phyloP scores from a whole-genome alignment of 108 stramenopile genomes.

The Nannochloropsis salina region DNA sequence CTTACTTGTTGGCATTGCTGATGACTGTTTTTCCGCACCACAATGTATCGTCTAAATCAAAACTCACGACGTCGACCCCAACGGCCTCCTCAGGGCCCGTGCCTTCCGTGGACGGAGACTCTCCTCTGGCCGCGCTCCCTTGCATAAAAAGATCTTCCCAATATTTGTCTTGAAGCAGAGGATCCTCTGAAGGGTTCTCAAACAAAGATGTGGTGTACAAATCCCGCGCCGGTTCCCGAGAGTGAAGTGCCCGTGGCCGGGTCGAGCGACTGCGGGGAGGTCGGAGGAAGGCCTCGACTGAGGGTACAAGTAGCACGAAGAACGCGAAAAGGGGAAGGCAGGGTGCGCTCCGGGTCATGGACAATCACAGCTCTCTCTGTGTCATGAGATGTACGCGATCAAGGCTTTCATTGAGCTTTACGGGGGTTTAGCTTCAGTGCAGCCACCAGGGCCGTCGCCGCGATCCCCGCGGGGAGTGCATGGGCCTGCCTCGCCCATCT shows the following conservation, averaged over 20 bases:
- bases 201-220: not conserved
- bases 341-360: not conserved
- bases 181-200: not conserved
- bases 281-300: not conserved
- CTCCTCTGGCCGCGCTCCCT: not conserved
- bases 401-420: too few relatives aligned
- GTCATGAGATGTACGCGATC: too few relatives aligned
- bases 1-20: conserved; percentile 10
- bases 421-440: too few relatives aligned
- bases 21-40: conserved; percentile 16
- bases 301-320: not conserved
- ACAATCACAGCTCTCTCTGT: not conserved
- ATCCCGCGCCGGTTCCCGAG: not conserved
- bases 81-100: not conserved
- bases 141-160: conserved; percentile 4
- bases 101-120: not conserved
- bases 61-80: not conserved
- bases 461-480: too few relatives aligned
- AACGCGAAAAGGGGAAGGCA: not conserved
- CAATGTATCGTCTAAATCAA: conserved; percentile 9
- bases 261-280: not conserved
- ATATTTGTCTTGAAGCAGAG: not conserved
- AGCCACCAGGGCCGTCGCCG: too few relatives aligned
- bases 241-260: not conserved
- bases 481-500: too few relatives aligned